phyloP scores from a whole-genome alignment of 495 filamentous ascomycete genomes.

The Penicillium psychrofluorescens region DNA sequence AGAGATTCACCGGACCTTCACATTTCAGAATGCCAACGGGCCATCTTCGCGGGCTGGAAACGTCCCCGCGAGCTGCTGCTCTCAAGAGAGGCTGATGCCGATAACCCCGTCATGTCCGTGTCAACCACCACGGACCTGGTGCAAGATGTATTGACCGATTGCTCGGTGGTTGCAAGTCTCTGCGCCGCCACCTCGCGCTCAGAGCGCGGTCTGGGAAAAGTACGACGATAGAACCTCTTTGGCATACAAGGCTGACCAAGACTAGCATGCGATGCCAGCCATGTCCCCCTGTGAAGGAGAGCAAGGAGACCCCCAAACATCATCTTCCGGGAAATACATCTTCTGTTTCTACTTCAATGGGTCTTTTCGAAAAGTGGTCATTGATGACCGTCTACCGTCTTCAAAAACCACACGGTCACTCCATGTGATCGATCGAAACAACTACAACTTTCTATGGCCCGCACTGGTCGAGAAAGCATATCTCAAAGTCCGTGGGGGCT shows the following conservation, averaged over 20 bases:
- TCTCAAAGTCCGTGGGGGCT: conserved; percentile 91
- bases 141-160: conserved; percentile 91
- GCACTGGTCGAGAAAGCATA: conserved; percentile 95
- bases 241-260: conserved; percentile 9
- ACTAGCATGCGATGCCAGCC: conserved; percentile 57
- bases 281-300: conserved; percentile 66
- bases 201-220: conserved; percentile 53
- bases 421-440: conserved; percentile 82
- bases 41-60: conserved; percentile 75
- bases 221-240: conserved; percentile 14
- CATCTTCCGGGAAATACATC: conserved; percentile 80
- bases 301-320: conserved; percentile 48
- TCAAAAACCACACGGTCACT: conserved; percentile 66
- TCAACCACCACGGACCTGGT: conserved; percentile 64
- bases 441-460: conserved; percentile 77
- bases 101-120: conserved; percentile 45
- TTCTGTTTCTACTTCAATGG: conserved; percentile 94
- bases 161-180: conserved; percentile 92
- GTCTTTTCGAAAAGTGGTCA: conserved; percentile 74
- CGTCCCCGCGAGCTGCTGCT: conserved; percentile 53
- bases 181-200: conserved; percentile 69
- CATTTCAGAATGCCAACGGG: conserved; percentile 63
- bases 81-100: conserved; percentile 4
- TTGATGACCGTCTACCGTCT: conserved; percentile 85
- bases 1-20: conserved; percentile 63